phyloP scores from a whole-genome alignment of 148 eudicot genomes.

The Chenopodium album region DNA sequence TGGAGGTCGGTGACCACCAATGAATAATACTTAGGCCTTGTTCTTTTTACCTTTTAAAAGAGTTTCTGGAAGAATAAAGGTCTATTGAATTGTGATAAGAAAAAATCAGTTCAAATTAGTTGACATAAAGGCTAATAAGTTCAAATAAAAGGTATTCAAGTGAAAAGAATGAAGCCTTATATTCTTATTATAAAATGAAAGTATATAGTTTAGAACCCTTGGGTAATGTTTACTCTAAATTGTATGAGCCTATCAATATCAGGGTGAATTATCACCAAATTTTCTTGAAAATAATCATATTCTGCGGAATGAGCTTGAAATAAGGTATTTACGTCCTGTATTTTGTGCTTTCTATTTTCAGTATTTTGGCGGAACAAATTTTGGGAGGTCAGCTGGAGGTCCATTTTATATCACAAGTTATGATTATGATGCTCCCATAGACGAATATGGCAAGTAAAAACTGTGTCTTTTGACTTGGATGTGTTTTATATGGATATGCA shows the following conservation, averaged over 20 bases:
- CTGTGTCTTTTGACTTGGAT: neutral
- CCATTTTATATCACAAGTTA: constrained; percentile 90
- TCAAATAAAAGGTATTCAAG: neutral
- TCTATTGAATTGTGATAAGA: too few relatives aligned
- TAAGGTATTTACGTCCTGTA: neutral
- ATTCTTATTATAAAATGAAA: neutral
- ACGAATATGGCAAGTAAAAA: constrained; percentile 78
- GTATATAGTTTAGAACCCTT: neutral
- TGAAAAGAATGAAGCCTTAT: neutral
- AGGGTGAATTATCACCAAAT: constrained; percentile 2
- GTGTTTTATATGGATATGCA: neutral
- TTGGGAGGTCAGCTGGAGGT: constrained; percentile 93
- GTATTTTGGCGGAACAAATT: constrained; percentile 97
- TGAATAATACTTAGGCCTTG: neutral
- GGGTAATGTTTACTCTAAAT: too few relatives aligned
- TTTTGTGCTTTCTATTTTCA: constrained; percentile 36
- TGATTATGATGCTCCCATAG: constrained; percentile 97
- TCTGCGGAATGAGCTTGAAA: neutral
- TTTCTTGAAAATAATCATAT: neutral
- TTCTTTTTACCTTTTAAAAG: neutral
- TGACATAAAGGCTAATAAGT: neutral
- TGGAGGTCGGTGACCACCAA: neutral
- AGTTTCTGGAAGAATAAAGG: neutral
- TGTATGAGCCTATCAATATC: too few relatives aligned
- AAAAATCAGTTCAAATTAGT: neutral